A percentile compares a stretch with the other conserved stretches of the same genome.
These are phyloP conservation scores for Nemania serpens DNA, from an alignment of 2,329 filamentous ascomycete genomes.

Conservation along the genomic window DNA sequence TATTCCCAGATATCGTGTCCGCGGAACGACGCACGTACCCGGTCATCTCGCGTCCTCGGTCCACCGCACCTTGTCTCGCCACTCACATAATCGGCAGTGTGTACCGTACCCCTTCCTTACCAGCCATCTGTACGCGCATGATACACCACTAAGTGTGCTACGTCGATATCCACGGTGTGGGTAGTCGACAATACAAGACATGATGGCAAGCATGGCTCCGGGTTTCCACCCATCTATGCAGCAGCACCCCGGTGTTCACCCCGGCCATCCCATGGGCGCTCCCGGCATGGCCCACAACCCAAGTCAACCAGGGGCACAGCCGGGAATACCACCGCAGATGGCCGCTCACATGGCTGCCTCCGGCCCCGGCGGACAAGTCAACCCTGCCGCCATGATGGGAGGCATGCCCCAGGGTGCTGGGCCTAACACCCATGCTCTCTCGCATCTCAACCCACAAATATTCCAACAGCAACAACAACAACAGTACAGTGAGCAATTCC, in stretches of 20 bases:
- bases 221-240: constrained; percentile 74
- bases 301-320: constrained; percentile 70
- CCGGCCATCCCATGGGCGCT: constrained; percentile 64
- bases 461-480: constrained; percentile 50
- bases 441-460: constrained; percentile 70
- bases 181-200: constrained; percentile 56
- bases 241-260: constrained; percentile 69
- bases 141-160: constrained; percentile 50
- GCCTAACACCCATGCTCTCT: constrained; percentile 71
- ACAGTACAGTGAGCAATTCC: constrained; percentile 41
- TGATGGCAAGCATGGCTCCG: constrained; percentile 73
- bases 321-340: constrained; percentile 70
- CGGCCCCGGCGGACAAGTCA: constrained; percentile 72
- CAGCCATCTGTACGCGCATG: constrained; percentile 46
- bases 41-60: not conserved
- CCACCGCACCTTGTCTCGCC: not conserved
- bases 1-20: too few relatives aligned
- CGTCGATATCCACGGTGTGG: constrained; percentile 66
- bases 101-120: constrained; percentile 26
- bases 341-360: constrained; percentile 72
- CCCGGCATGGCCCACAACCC: constrained; percentile 69
- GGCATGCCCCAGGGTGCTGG: constrained; percentile 72
- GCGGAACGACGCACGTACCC: not conserved
- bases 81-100: constrained; percentile 24
- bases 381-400: constrained; percentile 74